Evolutionary conservation across 768 basidiomycete species (phyloP).

Genomic region (Hirschioporus abietinus): DNA sequence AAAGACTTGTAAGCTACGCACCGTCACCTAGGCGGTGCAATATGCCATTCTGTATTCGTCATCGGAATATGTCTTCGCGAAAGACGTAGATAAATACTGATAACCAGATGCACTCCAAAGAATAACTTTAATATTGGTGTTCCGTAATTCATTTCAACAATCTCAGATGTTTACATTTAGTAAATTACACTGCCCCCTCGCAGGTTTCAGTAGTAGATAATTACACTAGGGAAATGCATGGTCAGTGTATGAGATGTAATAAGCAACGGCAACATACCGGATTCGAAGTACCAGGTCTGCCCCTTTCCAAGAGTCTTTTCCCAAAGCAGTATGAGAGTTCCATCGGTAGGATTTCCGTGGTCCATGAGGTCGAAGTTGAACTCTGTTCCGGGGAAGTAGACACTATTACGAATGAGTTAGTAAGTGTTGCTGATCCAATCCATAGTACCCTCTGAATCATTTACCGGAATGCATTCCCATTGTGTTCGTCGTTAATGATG

Average conservation of each 20-base stretch:
- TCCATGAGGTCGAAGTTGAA: slow-evolving; percentile 44
- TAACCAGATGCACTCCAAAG: no score
- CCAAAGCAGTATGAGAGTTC: slow-evolving; percentile 45
- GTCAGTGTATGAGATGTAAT: not conserved
- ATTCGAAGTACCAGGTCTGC: slow-evolving; percentile 47
- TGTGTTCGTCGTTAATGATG: slow-evolving; percentile 40
- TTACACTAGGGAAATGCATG: not conserved
- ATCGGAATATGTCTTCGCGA: no score
- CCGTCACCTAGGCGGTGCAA: no score
- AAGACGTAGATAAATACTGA: no score
- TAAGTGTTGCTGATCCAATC: no score
- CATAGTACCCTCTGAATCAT: slow-evolving; percentile 14
- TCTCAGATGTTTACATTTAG: not conserved
- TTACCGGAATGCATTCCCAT: slow-evolving; percentile 38
- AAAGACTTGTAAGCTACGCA: no score
- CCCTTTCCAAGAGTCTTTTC: slow-evolving; percentile 41
- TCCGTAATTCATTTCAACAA: no score
- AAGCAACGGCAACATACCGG: not conserved
- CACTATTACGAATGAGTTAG: slow-evolving; percentile 23
- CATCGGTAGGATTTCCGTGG: slow-evolving; percentile 39
- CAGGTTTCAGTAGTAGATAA: not conserved
- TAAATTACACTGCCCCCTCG: not conserved
- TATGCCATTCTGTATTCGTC: no score
- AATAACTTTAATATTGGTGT: no score
- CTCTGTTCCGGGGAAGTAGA: slow-evolving; percentile 39